Evolutionary conservation across 2,329 filamentous ascomycete species (phyloP), one percentile per base, ranked within the genome.

Genomic region (Penicillium hordei): DNA sequence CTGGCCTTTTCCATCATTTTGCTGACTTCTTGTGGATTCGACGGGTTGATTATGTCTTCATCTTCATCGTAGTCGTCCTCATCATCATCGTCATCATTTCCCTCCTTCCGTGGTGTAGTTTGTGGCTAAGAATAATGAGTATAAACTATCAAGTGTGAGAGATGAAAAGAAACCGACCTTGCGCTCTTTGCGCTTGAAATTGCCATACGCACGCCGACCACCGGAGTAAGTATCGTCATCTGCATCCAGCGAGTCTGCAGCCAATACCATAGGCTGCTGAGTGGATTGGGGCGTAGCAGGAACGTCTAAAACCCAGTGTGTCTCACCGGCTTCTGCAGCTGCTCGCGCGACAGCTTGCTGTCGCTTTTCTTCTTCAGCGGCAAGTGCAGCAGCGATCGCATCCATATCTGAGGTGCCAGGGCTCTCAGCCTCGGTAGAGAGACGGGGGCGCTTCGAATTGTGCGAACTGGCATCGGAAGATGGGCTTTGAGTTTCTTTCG

Each of bases 281-380:
- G 63, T 52, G 52, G 62, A 56, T 27, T 61, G 59, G 13, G 54
- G 39, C 5, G 56, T 59, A 33, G 60, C 60, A 3, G 68, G 65
- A 52, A 72, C 70, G 42, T 78, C 67, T 50, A 78, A 58, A 23
- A 78, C 72, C 77, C 77, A 79, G 62, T 78, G 71, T 8, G 75
- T 73, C 60, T 79, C 77, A 19, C 77, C 76, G 0, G 75, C 72
- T 48, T 78, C 76, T 3, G 74, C 75, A 10, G 76, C 76, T 60
- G 76, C 73, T 31, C 71, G 71, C 9, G 74, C 64, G 55, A 78
- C 54, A 5, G 76, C 75, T 33, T 75, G 72, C 29, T 70, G 68
- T 5, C 76, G 73, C 56, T 76, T 77, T 21, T 72, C 69, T 52
- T 78, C 76, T 43, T 78, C 76, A 0, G 71, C 73, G 17, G 72